phyloP scores from a whole-genome alignment of 257 asterid genomes.

The Solanum arcanum region DNA sequence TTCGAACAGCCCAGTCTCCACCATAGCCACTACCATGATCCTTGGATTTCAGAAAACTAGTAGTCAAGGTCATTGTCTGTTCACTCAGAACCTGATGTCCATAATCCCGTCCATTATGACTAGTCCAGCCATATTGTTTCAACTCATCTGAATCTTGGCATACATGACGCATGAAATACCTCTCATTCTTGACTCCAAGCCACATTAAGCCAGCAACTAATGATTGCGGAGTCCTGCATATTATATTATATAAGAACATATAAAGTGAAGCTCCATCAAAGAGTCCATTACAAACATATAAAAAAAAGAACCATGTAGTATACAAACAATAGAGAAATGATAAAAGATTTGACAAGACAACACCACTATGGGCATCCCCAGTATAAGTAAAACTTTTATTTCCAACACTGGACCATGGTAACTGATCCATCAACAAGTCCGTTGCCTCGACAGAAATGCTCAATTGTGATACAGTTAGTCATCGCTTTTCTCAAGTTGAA shows the following conservation, averaged over 20 bases:
- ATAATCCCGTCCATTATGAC: slow-evolving; percentile 89
- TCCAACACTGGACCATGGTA: not conserved
- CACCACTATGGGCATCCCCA: not conserved
- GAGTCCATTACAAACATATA: not conserved
- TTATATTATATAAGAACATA: slow-evolving; percentile 15
- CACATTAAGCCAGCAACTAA: slow-evolving; percentile 95
- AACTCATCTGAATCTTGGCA: slow-evolving; percentile 92
- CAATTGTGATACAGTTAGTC: not conserved
- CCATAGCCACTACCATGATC: slow-evolving; percentile 84
- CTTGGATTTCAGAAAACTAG: slow-evolving; percentile 75
- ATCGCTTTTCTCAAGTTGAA: not conserved
- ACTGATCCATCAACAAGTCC: not conserved
- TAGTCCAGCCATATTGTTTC: slow-evolving; percentile 81
- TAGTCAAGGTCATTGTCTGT: slow-evolving; percentile 58
- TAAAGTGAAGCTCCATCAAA: not conserved
- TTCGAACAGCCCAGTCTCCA: slow-evolving; percentile 92
- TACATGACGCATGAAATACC: slow-evolving; percentile 75
- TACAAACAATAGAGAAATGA: not conserved
- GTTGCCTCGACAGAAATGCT: not conserved
- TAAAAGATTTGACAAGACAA: not conserved
- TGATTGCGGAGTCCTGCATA: slow-evolving; percentile 80
- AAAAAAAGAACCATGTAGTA: not conserved
- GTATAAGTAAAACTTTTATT: not conserved
- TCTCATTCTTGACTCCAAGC: slow-evolving; percentile 83
- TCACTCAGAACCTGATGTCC: slow-evolving; percentile 81